Evolutionary conservation across 108 stramenopile species (phyloP), one percentile per base, ranked within the genome.

Genomic region (Fragilaria crotonensis): DNA sequence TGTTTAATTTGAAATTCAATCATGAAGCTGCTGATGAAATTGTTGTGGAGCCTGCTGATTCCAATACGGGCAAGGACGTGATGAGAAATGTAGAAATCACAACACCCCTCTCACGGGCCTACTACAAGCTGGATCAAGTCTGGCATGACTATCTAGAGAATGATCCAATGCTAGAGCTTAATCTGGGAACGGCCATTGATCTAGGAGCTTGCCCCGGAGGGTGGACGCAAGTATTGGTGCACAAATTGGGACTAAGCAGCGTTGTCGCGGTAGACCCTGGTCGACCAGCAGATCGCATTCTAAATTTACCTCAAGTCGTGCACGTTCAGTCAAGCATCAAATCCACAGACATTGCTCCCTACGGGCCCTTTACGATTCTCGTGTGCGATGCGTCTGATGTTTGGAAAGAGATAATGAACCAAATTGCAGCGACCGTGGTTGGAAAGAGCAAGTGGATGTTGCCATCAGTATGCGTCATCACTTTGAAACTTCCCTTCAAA

Each of bases 151-250:
- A 54, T 49, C 26, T 47, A 22, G 31, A 19, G 2, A 36, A 70
- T 20, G 22, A 60, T 29, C 30, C 44, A 9, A 46, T 59, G 21
- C 33, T 36, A 21, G 9, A n/a, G 9, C 32, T 67, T 2, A 46
- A 33, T 21, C 59, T 57, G 51, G 78, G 67, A 31, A 22, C 71
- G n/a, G 79, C 72, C 4, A 30, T 80, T 20, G 79, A 80, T 45
- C 49, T 80, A 57, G 79, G 79, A n/a, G 72, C 79, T n/a, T 60
- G 72, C 11, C 79, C 79, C 22, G 79, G 79, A 36, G 79, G 79
- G 5, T 80, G 79, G 79, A 77, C 75, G 2, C 79, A 80, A 48
- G 75, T 80, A 0, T 49, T 80, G 52, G 59, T 52, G 30, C 41
- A 62, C 26, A 48, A 49, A 26, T 25, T 70, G 9, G 30, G 57